These are phyloP conservation scores for Cryptococcus jaspeensis DNA, from an alignment of 1,284 basidiomycete species.

Conservation along the genomic window DNA sequence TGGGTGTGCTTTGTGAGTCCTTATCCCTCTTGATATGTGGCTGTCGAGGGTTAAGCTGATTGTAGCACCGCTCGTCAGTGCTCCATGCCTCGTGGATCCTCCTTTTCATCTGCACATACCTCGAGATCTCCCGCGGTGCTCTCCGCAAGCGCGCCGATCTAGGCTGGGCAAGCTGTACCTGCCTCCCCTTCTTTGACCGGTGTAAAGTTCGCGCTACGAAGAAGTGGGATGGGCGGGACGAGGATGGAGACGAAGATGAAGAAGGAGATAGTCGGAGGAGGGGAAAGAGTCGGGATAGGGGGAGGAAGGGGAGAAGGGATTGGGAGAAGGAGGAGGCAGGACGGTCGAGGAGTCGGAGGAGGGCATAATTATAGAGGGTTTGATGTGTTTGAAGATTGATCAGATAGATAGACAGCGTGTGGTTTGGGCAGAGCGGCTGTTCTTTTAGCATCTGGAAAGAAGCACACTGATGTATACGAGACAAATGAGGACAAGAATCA, in stretches of 20 bases:
- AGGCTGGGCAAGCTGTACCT: constrained; percentile 8
- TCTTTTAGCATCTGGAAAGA: no score
- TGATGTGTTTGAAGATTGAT: background rate
- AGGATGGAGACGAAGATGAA: background rate
- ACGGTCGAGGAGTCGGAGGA: background rate
- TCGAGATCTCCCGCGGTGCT: constrained; percentile 11
- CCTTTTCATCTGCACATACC: constrained; percentile 5
- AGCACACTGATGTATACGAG: no score
- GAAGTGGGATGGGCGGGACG: constrained; percentile 9
- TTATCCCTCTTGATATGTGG: background rate
- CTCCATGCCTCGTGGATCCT: constrained; percentile 14
- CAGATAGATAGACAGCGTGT: background rate
- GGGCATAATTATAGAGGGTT: no score
- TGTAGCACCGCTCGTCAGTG: constrained; percentile 5
- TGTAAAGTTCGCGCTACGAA: constrained; percentile 2
- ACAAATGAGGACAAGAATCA: no score
- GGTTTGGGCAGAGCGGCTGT: no score
- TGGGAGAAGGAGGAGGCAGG: background rate
- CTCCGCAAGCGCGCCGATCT: constrained; percentile 10
- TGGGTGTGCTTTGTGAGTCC: constrained; percentile 13
- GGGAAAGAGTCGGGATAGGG: background rate
- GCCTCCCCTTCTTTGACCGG: constrained; percentile 2
- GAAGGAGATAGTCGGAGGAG: background rate
- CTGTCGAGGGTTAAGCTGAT: background rate
- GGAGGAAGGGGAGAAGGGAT: background rate